Percentiles rank a stretch among this genome's conserved stretches.
Evolutionary conservation across 2,329 filamentous ascomycete genomes (phyloP).

Genomic region (Neopestalotiopsis rosae): DNA sequence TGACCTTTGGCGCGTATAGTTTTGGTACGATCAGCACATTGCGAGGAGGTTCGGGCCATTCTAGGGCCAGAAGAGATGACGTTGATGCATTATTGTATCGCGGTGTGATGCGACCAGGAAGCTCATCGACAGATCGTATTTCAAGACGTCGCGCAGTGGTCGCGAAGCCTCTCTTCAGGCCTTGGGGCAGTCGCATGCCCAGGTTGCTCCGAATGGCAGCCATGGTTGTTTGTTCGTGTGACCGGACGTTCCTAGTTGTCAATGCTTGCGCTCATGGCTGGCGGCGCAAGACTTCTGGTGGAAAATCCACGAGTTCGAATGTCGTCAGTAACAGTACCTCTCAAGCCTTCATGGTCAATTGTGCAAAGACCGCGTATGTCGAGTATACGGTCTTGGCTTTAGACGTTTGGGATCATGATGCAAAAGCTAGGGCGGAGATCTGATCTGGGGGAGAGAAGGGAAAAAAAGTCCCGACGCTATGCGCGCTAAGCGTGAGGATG

Average conservation of each 20-base stretch:
- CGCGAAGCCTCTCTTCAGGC: slow-evolving; percentile 50
- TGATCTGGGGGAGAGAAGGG: not conserved
- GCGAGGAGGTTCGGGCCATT: slow-evolving; percentile 58
- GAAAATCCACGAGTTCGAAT: not conserved
- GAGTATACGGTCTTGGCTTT: not conserved
- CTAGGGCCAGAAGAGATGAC: slow-evolving; percentile 60
- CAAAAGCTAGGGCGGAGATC: not conserved
- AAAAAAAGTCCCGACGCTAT: slow-evolving; percentile 14
- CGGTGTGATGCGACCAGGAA: slow-evolving; percentile 64
- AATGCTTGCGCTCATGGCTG: not conserved
- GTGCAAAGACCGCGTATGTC: not conserved
- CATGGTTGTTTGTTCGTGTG: slow-evolving; percentile 17
- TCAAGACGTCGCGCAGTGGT: slow-evolving; percentile 48
- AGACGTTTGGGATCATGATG: slow-evolving; percentile 10
- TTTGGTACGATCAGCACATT: slow-evolving; percentile 66
- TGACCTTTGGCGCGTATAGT: slow-evolving; percentile 59
- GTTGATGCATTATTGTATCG: slow-evolving; percentile 65
- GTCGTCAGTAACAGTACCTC: not conserved
- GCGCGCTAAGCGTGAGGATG: not conserved
- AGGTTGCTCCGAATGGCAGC: not conserved
- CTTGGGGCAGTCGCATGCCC: not conserved
- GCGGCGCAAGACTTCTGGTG: not conserved
- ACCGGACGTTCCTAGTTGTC: not conserved
- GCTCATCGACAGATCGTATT: slow-evolving; percentile 54
- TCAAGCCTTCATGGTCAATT: not conserved